These are phyloP conservation scores for Apiospora pterosperma DNA, from an alignment of 2,329 filamentous ascomycete genomes.

Conservation along the genomic window DNA sequence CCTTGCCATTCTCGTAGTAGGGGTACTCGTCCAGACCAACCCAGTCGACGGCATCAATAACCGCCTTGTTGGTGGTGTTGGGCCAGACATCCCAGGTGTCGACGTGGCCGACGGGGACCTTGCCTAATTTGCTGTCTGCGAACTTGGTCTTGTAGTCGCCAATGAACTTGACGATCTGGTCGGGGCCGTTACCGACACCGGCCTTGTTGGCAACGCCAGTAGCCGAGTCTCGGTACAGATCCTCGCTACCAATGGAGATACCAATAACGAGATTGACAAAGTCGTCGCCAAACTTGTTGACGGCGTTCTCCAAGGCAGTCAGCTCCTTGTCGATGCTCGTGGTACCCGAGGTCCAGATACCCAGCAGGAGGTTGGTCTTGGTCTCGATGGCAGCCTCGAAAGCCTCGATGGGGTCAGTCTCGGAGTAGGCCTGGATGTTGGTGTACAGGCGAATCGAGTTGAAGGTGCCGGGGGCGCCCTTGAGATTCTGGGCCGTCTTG, in stretches of 20 bases:
- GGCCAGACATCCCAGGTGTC: constrained; percentile 66
- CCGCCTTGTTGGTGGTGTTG: constrained; percentile 54
- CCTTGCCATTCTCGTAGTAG: constrained; percentile 58
- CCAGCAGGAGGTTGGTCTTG: constrained; percentile 59
- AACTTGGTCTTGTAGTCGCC: constrained; percentile 59
- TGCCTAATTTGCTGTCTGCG: constrained; percentile 37
- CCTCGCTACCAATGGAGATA: constrained; percentile 64
- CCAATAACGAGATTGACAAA: constrained; percentile 58
- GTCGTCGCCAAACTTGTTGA: constrained; percentile 47
- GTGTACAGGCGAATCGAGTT: constrained; percentile 64
- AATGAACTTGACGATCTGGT: constrained; percentile 63
- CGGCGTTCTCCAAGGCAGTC: constrained; percentile 53
- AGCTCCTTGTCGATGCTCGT: constrained; percentile 58
- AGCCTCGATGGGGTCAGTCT: constrained; percentile 76
- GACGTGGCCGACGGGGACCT: constrained; percentile 59
- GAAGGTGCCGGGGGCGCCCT: constrained; percentile 50
- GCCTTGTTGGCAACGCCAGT: constrained; percentile 62
- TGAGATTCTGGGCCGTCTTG: constrained; percentile 36
- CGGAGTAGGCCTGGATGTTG: constrained; percentile 61
- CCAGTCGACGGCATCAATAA: constrained; percentile 62
- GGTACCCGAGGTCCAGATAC: constrained; percentile 59
- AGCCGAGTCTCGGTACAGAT: constrained; percentile 59
- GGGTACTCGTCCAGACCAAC: constrained; percentile 64
- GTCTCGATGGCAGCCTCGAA: constrained; percentile 67
- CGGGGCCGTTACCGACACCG: constrained; percentile 57